Evolutionary conservation across 441 rosid species (phyloP), one percentile per base, ranked within the genome.

Genomic region (Jatropha podagrica): DNA sequence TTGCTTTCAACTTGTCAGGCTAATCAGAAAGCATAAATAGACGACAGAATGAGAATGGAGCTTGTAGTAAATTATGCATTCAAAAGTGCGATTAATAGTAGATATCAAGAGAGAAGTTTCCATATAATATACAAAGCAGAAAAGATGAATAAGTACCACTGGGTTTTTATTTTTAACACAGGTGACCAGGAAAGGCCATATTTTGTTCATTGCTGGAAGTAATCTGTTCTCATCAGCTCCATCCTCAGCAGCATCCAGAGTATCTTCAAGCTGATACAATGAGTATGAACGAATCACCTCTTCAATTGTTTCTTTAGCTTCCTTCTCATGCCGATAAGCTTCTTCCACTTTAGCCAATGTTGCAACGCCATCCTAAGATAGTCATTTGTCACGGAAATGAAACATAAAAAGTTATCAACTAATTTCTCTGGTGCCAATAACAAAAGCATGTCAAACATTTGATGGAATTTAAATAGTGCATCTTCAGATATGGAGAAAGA

Each of bases 201-300:
- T 78, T 83, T 90, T 92, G 83, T 95, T 93, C 89, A 90, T 82
- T 62, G 99, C 93, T 40, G 98, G 99, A 80, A 93, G 95, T 81
- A 92, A 83, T 80, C 97, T 85, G 86, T 95, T 95, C 84, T 91
- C 99, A 9, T 85, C 89, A 44, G 85, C 78, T 74, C 88, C 94
- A 77, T 85, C 91, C 20, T 92, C 92, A 3, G 88, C 88, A 65
- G 81, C 87, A 74, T 84, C 88, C 78, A 93, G 13, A 75, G 73
- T 77, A 80, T 93, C 98, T 77, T 90, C 88, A 84, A 92, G 90
- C 79, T 90, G 89, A 86, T 83, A 86, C 58, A 91, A 71, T 38
- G 96, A 92, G 68, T 84, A 78, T 38, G 82, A 79, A 51, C 71
- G 81, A 79, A 88, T 74, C 84, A 84, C 75, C 80, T 92, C 96